phyloP scores from a whole-genome alignment of 805 yeast genomes.

The Metschnikowia colocasiae region DNA sequence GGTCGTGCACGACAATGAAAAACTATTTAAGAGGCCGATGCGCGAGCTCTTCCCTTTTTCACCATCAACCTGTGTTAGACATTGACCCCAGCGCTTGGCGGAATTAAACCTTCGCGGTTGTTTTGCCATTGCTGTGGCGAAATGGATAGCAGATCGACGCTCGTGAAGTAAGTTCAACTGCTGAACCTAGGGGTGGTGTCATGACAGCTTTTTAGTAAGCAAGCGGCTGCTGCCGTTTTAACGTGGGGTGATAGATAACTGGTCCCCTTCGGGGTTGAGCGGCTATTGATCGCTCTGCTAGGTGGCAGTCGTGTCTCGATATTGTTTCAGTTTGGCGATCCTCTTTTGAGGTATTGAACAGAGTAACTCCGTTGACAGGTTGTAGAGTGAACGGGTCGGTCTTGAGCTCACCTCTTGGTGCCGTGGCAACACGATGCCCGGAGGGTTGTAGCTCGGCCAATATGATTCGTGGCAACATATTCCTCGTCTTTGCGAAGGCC shows the following conservation, averaged over 20 bases:
- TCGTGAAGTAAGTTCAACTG: slow-evolving; percentile 54
- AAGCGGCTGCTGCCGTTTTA: slow-evolving; percentile 20
- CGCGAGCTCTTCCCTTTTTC: slow-evolving; percentile 12
- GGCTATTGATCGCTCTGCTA: slow-evolving; percentile 20
- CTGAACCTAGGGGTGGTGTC: slow-evolving; percentile 48
- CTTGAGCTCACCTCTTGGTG: slow-evolving; percentile 53
- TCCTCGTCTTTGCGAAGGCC: slow-evolving; percentile 98
- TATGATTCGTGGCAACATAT: slow-evolving; percentile 85
- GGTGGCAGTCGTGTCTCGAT: slow-evolving; percentile 19
- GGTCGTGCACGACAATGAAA: slow-evolving; percentile 1
- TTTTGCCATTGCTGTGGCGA: slow-evolving; percentile 30
- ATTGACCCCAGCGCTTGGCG: slow-evolving; percentile 37
- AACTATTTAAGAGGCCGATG: slow-evolving; percentile 2
- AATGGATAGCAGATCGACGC: slow-evolving; percentile 64
- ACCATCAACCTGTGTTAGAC: slow-evolving; percentile 51
- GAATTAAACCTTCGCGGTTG: slow-evolving; percentile 32
- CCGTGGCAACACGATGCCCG: slow-evolving; percentile 24
- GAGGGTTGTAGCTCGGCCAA: slow-evolving; percentile 60
- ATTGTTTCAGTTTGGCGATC: slow-evolving; percentile 6
- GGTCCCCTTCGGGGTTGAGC: slow-evolving; percentile 58
- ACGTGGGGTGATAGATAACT: slow-evolving; percentile 15
- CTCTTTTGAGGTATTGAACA: slow-evolving; percentile 52
- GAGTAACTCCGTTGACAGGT: slow-evolving; percentile 98
- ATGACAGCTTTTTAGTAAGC: slow-evolving; percentile 32
- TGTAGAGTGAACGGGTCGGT: slow-evolving; percentile 65